Evolutionary conservation across 805 yeast species (phyloP).

Genomic region (Huiozyma naganishii): DNA sequence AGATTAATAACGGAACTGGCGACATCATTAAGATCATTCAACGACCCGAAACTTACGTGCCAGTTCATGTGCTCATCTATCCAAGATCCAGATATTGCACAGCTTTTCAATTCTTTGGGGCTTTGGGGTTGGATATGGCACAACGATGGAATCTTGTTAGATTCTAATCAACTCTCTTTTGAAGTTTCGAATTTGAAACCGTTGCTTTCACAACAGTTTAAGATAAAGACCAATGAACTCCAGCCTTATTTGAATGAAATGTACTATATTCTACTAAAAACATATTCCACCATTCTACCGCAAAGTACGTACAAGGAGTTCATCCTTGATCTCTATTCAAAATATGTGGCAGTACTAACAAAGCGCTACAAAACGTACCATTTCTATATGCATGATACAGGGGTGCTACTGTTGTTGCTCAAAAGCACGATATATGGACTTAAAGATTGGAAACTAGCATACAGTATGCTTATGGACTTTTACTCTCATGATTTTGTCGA

Average conservation of each 20-base stretch:
- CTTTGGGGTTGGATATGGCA: constrained; percentile 21
- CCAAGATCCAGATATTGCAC: constrained; percentile 4
- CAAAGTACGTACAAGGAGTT: constrained; percentile 6
- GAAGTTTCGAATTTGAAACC: background rate
- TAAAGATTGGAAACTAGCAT: constrained; percentile 15
- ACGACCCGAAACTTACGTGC: constrained; percentile 21
- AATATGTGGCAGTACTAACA: background rate
- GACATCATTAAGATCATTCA: constrained; percentile 15
- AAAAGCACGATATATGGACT: constrained; percentile 10
- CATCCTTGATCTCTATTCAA: background rate
- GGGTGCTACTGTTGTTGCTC: constrained; percentile 15
- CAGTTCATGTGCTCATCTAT: constrained; percentile 15
- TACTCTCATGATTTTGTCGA: constrained; percentile 6
- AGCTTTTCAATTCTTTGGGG: constrained; percentile 20
- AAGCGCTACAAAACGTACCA: background rate
- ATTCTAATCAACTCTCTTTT: constrained; percentile 1
- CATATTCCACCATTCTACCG: constrained; percentile 6
- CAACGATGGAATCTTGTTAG: constrained; percentile 5
- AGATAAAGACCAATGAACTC: background rate
- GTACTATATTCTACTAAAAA: constrained; percentile 14
- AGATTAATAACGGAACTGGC: constrained; percentile 14
- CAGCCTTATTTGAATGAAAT: constrained; percentile 14
- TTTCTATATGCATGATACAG: constrained; percentile 12
- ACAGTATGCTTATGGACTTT: constrained; percentile 17
- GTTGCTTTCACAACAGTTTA: constrained; percentile 6